Conservation (phyloP, 78 protist genomes). For the Speleostelium caveatum region DNA sequence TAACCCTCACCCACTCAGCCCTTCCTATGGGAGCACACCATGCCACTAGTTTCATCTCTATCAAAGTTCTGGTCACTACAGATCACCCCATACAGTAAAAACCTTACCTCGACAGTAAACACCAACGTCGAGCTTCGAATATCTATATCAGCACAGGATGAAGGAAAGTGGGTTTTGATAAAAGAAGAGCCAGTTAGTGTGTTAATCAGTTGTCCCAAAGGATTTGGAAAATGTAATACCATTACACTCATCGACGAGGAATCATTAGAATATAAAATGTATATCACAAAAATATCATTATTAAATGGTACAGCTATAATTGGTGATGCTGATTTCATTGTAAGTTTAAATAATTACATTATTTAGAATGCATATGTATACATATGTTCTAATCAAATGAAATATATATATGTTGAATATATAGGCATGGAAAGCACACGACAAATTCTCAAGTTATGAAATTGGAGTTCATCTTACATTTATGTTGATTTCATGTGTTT, state of each 20-base stretch:
- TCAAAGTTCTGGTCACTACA: slow-evolving; percentile 57
- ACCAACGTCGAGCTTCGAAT: background rate
- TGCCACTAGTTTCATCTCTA: background rate
- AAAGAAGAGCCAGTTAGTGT: background rate
- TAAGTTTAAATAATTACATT: background rate
- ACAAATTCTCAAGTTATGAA: slow-evolving; percentile 49
- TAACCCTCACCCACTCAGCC: background rate
- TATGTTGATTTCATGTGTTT: slow-evolving; percentile 29
- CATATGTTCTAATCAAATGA: background rate
- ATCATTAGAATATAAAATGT: background rate
- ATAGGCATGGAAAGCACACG: slow-evolving; percentile 45
- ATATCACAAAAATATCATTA: background rate
- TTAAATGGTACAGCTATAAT: background rate
- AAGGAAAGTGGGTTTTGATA: background rate
- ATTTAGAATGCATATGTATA: too few relatives aligned
- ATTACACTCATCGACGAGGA: slow-evolving; percentile 42
- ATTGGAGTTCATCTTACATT: slow-evolving; percentile 33
- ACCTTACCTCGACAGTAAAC: background rate
- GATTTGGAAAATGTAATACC: slow-evolving; percentile 20
- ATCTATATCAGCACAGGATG: background rate
- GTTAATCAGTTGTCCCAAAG: slow-evolving; percentile 8
- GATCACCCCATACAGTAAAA: slow-evolving; percentile 49
- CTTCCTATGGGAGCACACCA: background rate
- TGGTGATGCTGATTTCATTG: slow-evolving; percentile 42
- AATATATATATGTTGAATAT: too few relatives aligned